These are phyloP conservation scores for Lecanosticta acicola DNA, from an alignment of 2,329 filamentous ascomycete species.

Conservation along the genomic window DNA sequence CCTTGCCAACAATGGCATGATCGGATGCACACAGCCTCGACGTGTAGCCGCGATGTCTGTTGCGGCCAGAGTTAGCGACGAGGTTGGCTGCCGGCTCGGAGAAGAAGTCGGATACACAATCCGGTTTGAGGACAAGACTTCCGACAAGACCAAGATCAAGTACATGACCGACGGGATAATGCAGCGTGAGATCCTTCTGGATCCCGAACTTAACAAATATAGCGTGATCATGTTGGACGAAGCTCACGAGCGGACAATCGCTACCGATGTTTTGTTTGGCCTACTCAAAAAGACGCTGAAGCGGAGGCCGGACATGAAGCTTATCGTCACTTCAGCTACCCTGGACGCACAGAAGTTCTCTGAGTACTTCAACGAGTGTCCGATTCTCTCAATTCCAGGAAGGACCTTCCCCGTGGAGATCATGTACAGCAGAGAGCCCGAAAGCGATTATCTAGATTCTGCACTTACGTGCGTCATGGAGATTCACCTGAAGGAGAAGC, in stretches of 20 bases:
- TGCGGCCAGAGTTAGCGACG: slow-evolving; percentile 90
- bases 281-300: slow-evolving; percentile 90
- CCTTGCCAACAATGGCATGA: slow-evolving; percentile 78
- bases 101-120: slow-evolving; percentile 96
- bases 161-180: slow-evolving; percentile 99
- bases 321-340: slow-evolving; percentile 95
- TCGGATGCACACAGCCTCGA: slow-evolving; percentile 93
- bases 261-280: slow-evolving; percentile 92
- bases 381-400: slow-evolving; percentile 94
- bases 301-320: slow-evolving; percentile 76
- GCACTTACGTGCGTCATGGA: slow-evolving; percentile 97
- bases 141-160: slow-evolving; percentile 85
- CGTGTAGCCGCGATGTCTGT: slow-evolving; percentile 98
- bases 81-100: slow-evolving; percentile 85
- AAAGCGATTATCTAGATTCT: slow-evolving; percentile 90
- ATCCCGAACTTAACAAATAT: slow-evolving; percentile 82
- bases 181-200: slow-evolving; percentile 87
- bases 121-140: slow-evolving; percentile 92
- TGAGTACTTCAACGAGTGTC: slow-evolving; percentile 89
- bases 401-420: slow-evolving; percentile 94
- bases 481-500: slow-evolving; percentile 87
- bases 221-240: slow-evolving; percentile 98
- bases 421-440: slow-evolving; percentile 89
- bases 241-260: slow-evolving; percentile 93
- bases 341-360: slow-evolving; percentile 97